Conservation (phyloP, 495 filamentous ascomycete species). For the Hypoxylon intermedium region DNA sequence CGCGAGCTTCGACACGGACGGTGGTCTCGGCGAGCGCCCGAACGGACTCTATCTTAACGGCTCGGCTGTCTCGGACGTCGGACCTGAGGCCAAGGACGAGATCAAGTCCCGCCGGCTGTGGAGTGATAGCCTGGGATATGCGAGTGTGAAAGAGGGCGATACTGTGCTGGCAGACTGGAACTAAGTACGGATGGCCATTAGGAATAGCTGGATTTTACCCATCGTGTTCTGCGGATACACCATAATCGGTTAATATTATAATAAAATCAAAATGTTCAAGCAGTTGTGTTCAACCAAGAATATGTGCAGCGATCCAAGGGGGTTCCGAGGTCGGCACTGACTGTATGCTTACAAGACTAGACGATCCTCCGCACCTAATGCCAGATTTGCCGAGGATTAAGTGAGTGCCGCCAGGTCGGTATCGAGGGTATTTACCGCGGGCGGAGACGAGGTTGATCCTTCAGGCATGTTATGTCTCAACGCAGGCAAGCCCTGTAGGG, state of each 20-base stretch:
- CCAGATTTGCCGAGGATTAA: conserved; percentile 27
- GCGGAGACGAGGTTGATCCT: conserved; percentile 13
- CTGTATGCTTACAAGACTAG: not conserved
- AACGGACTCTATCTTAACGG: conserved; percentile 48
- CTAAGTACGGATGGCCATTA: conserved; percentile 25
- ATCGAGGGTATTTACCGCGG: conserved; percentile 21
- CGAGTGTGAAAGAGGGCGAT: conserved; percentile 46
- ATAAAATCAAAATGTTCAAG: conserved; percentile 5
- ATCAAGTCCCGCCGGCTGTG: conserved; percentile 46
- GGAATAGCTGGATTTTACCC: not conserved
- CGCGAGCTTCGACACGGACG: conserved; percentile 45
- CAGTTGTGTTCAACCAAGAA: conserved; percentile 1
- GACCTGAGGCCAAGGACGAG: conserved; percentile 46
- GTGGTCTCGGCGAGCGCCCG: conserved; percentile 37
- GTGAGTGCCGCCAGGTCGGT: conserved; percentile 39
- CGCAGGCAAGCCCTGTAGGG: conserved; percentile 30
- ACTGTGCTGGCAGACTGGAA: conserved; percentile 46
- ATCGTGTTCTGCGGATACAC: not conserved
- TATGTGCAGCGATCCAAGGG: not conserved
- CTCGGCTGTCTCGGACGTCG: conserved; percentile 18
- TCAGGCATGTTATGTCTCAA: conserved; percentile 12
- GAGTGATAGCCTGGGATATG: conserved; percentile 44
- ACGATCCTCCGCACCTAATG: not conserved
- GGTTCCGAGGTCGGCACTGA: conserved; percentile 16
- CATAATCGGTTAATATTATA: not conserved